These are phyloP conservation scores for Meira nashicola DNA, from an alignment of 1,284 basidiomycete genomes.

Conservation along the genomic window DNA sequence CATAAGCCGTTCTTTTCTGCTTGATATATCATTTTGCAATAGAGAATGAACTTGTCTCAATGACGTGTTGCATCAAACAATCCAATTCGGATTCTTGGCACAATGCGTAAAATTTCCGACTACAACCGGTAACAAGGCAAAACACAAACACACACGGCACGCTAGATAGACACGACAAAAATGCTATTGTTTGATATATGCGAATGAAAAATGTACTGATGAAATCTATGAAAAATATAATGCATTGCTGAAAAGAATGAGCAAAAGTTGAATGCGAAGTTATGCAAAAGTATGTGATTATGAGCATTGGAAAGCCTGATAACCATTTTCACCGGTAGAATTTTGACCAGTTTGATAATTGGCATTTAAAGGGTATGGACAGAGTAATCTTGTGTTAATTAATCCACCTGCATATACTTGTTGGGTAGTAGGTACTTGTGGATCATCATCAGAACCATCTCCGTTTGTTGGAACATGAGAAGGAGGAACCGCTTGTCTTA, in stretches of 20 bases:
- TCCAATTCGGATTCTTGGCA: no score
- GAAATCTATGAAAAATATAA: neutral
- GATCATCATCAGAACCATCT: neutral
- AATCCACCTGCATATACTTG: conserved; percentile 11
- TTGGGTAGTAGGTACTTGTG: neutral
- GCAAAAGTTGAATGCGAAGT: neutral
- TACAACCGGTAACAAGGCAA: neutral
- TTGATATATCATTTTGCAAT: no score
- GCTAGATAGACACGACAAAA: neutral
- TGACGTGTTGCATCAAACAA: no score
- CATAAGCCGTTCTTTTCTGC: no score
- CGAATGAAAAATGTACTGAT: neutral
- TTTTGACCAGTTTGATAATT: conserved; percentile 11
- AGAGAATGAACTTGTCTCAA: no score
- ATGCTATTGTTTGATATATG: neutral
- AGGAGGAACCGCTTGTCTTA: conserved; percentile 4
- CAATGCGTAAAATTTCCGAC: no score
- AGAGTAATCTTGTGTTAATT: conserved; percentile 17
- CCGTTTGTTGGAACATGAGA: neutral
- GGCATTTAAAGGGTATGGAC: conserved; percentile 17
- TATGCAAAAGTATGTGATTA: neutral
- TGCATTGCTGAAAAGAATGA: neutral
- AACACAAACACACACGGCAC: neutral
- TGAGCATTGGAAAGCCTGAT: conserved; percentile 12
- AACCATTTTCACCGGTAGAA: conserved; percentile 10